Percentiles rank a stretch among this genome's conserved stretches.
phyloP scores from a whole-genome alignment of 2,329 filamentous ascomycete species.

The Rhynchosporium graminicola region DNA sequence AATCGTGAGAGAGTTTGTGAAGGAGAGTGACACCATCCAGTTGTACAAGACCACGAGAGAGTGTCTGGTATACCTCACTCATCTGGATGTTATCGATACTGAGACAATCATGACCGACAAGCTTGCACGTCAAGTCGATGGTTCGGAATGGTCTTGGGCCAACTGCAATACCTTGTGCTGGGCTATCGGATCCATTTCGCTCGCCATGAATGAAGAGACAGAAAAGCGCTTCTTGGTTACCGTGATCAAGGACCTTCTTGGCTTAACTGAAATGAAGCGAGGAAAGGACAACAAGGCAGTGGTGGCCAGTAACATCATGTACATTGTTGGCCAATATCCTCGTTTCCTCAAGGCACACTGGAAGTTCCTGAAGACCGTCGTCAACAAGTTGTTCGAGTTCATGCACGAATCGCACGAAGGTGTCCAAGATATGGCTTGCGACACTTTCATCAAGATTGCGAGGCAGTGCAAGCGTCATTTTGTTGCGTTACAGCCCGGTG shows the following conservation, averaged over 20 bases:
- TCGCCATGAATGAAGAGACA: constrained; percentile 99
- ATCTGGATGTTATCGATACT: constrained; percentile 95
- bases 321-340: constrained; percentile 98
- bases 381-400: constrained; percentile 99
- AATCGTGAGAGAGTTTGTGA: constrained; percentile 98
- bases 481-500: constrained; percentile 90
- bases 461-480: constrained; percentile 98
- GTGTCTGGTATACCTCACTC: constrained; percentile 94
- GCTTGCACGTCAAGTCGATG: constrained; percentile 90
- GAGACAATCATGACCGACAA: constrained; percentile 99
- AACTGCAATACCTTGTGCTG: constrained; percentile 99
- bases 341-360: constrained; percentile 98
- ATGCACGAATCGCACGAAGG: constrained; percentile 99
- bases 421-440: constrained; percentile 99
- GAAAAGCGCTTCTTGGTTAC: constrained; percentile 98
- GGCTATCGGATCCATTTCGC: constrained; percentile 97
- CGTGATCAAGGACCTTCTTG: constrained; percentile 96
- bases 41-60: constrained; percentile 99
- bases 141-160: constrained; percentile 96
- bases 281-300: constrained; percentile 99
- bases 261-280: constrained; percentile 97
- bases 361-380: constrained; percentile 99
- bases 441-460: constrained; percentile 99
- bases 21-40: constrained; percentile 98
- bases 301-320: constrained; percentile 99